Evolutionary conservation across 2,329 filamentous ascomycete species (phyloP).

Genomic region (Hymenoscyphus fructigenus): DNA sequence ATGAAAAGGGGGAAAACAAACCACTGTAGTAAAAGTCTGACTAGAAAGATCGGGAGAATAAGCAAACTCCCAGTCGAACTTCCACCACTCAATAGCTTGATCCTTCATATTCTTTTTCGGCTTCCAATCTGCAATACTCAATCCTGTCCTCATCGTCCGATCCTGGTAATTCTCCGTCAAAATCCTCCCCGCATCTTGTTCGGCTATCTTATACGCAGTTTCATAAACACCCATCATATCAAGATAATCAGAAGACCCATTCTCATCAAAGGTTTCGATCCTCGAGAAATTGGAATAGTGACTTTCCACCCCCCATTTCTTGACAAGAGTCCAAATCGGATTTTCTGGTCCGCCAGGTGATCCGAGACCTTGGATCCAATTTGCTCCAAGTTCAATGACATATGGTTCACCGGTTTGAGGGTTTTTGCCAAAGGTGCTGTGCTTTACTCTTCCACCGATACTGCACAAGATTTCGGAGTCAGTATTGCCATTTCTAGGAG

Average conservation of each 20-base stretch:
- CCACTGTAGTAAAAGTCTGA: constrained; percentile 29
- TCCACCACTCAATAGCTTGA: constrained; percentile 62
- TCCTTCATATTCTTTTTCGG: constrained; percentile 54
- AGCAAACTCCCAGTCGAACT: constrained; percentile 59
- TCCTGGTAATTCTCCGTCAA: constrained; percentile 61
- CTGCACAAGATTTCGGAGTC: no score
- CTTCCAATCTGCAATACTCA: constrained; percentile 62
- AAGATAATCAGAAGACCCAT: constrained; percentile 51
- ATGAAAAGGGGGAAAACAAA: constrained; percentile 11
- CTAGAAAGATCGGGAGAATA: constrained; percentile 45
- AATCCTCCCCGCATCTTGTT: constrained; percentile 56
- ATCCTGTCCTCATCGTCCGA: constrained; percentile 55
- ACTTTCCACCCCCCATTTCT: constrained; percentile 58
- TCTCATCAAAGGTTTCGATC: constrained; percentile 60
- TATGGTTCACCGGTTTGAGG: constrained; percentile 43
- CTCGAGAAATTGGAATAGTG: constrained; percentile 57
- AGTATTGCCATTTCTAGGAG: no score
- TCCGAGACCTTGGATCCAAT: constrained; percentile 54
- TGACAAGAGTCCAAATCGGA: constrained; percentile 61
- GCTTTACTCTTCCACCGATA: constrained; percentile 61
- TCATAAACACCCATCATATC: constrained; percentile 52
- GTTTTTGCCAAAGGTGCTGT: constrained; percentile 43
- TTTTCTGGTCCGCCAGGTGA: constrained; percentile 49
- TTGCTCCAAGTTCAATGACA: constrained; percentile 64
- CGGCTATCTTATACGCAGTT: constrained; percentile 44